A percentile compares a stretch with the other conserved stretches of the same genome.
These are phyloP conservation scores for Aspergillus pseudoviridinutans DNA, from an alignment of 2,329 filamentous ascomycete genomes.

Conservation along the genomic window DNA sequence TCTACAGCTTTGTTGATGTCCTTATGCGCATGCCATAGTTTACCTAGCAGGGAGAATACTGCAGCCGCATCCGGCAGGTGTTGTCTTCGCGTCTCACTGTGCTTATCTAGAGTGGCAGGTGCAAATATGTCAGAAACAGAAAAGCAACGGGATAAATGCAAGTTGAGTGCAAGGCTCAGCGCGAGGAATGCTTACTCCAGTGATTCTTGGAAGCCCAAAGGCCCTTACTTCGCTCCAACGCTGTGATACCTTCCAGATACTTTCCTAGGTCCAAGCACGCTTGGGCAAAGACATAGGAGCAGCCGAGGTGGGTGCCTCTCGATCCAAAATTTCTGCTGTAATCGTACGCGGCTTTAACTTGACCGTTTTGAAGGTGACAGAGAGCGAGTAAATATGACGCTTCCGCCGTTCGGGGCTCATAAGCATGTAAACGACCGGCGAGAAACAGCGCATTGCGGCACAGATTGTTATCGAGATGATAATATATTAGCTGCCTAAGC, in stretches of 20 bases:
- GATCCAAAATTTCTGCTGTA: conserved; percentile 67
- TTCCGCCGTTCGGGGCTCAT: conserved; percentile 77
- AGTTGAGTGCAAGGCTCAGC: not conserved
- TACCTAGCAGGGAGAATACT: conserved; percentile 78
- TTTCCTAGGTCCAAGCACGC: conserved; percentile 76
- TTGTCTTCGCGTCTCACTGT: conserved; percentile 70
- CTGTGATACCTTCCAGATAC: conserved; percentile 74
- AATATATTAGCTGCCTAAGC: conserved; percentile 63
- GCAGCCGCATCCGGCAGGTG: conserved; percentile 78
- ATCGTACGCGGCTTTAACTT: conserved; percentile 82
- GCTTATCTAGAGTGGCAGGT: conserved; percentile 51
- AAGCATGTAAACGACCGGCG: conserved; percentile 77
- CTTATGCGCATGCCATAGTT: conserved; percentile 76
- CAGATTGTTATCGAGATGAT: conserved; percentile 83
- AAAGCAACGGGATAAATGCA: not conserved
- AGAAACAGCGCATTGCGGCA: conserved; percentile 91
- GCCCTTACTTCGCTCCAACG: conserved; percentile 75
- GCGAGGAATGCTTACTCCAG: conserved; percentile 59
- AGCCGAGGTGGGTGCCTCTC: conserved; percentile 74
- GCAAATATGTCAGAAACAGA: not conserved
- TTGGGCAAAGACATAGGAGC: conserved; percentile 87
- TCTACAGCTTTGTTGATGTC: conserved; percentile 78
- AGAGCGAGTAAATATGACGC: conserved; percentile 78
- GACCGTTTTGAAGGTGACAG: conserved; percentile 77
- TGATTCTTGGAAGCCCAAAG: conserved; percentile 71